Conservation (phyloP, 306 rosid species). For the Begonia peltatifolia region DNA sequence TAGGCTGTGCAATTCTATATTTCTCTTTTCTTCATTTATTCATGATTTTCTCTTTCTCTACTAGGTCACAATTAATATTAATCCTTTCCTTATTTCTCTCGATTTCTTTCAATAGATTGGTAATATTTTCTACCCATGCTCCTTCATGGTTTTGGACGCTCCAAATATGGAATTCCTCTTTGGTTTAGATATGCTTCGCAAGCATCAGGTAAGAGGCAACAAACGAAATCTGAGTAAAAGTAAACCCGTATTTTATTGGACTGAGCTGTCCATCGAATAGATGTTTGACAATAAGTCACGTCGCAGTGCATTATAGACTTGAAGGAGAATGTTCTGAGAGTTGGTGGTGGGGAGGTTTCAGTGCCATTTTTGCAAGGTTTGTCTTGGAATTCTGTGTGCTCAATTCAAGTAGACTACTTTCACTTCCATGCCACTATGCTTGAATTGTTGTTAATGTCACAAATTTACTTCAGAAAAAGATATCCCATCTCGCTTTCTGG, state of each 20-base stretch:
- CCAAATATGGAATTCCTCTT: constrained; percentile 94
- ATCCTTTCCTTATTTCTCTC: neutral
- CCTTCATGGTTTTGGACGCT: constrained; percentile 75
- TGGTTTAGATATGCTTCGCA: constrained; percentile 93
- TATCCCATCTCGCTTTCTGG: constrained; percentile 55
- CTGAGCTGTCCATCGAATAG: neutral
- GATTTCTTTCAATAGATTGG: constrained; percentile 42
- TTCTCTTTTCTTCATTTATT: too few species aligned
- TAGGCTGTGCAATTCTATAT: too few species aligned
- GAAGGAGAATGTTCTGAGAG: constrained; percentile 74
- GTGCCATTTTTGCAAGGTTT: constrained; percentile 91
- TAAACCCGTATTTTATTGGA: too few species aligned
- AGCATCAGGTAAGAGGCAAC: constrained; percentile 67
- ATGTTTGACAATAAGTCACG: neutral
- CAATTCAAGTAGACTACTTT: neutral
- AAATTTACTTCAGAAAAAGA: constrained; percentile 56
- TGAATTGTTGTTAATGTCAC: constrained; percentile 5
- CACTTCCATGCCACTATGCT: constrained; percentile 7
- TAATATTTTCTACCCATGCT: constrained; percentile 75
- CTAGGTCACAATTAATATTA: neutral
- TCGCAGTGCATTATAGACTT: constrained; percentile 78
- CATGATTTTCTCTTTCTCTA: too few species aligned
- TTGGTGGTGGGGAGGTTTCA: constrained; percentile 90
- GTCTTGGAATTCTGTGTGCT: constrained; percentile 10
- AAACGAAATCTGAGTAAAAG: neutral